Conservation (phyloP, 768 basidiomycete species). For the Hypholoma sublateritium region DNA sequence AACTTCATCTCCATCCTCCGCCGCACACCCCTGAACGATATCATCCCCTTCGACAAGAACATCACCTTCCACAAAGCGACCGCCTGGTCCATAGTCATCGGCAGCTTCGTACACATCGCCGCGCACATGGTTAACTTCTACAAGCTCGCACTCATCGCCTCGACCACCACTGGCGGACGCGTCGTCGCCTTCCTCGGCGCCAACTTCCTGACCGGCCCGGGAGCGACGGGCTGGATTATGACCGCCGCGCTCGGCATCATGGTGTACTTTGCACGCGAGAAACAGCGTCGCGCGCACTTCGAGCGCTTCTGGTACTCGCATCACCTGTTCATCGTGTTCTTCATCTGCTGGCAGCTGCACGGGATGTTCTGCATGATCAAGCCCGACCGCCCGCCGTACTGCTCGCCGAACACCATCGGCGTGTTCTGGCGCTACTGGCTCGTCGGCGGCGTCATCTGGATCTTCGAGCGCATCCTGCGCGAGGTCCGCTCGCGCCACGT, state of each 20-base stretch:
- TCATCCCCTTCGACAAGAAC: slow-evolving; percentile 94
- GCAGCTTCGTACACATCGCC: slow-evolving; percentile 70
- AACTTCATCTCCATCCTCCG: slow-evolving; percentile 91
- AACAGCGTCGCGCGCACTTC: slow-evolving; percentile 72
- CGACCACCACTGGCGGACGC: slow-evolving; percentile 51
- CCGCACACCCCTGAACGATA: slow-evolving; percentile 77
- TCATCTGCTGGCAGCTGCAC: slow-evolving; percentile 92
- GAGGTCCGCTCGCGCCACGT: slow-evolving; percentile 89
- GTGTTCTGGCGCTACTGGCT: slow-evolving; percentile 98
- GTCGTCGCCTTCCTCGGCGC: slow-evolving; percentile 70
- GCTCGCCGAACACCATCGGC: slow-evolving; percentile 81
- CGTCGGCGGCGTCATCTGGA: slow-evolving; percentile 83
- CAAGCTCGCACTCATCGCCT: slow-evolving; percentile 57
- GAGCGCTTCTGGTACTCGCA: slow-evolving; percentile 90
- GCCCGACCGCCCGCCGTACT: slow-evolving; percentile 86
- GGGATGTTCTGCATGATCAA: slow-evolving; percentile 98
- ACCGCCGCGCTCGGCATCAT: slow-evolving; percentile 68
- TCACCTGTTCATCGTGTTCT: slow-evolving; percentile 91
- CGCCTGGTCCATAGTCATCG: slow-evolving; percentile 86
- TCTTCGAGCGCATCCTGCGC: slow-evolving; percentile 85
- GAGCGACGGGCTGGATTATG: slow-evolving; percentile 89
- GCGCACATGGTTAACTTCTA: slow-evolving; percentile 89
- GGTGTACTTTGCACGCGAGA: slow-evolving; percentile 86
- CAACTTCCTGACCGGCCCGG: slow-evolving; percentile 85
- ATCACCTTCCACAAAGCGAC: slow-evolving; percentile 89